phyloP scores from a whole-genome alignment of 176 grass and related monocot species.

The Leersia perrieri region DNA sequence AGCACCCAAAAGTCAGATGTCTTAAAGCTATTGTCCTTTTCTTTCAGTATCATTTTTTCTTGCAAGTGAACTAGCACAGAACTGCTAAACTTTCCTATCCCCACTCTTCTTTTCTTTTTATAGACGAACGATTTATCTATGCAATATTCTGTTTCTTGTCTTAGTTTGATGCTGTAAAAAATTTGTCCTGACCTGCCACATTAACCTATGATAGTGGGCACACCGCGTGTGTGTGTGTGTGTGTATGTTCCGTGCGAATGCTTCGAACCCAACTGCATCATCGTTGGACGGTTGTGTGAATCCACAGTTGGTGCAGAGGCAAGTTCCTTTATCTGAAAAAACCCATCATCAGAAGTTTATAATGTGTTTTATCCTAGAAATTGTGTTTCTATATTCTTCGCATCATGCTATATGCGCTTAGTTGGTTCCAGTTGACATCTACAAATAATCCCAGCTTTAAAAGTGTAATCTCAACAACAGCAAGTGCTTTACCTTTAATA shows the following conservation, averaged over 20 bases:
- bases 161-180: background rate
- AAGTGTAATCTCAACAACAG: background rate
- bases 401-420: constrained; percentile 13
- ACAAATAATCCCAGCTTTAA: background rate
- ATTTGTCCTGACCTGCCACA: background rate
- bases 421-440: constrained; percentile 14
- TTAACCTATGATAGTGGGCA: constrained; percentile 1
- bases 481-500: background rate
- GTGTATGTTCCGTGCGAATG: background rate
- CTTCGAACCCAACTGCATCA: background rate
- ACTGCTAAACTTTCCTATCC: background rate
- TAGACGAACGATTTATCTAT: background rate
- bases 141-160: background rate
- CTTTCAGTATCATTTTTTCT: background rate
- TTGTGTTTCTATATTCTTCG: background rate
- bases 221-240: background rate
- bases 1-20: background rate
- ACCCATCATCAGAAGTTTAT: background rate
- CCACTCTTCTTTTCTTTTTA: background rate
- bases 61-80: background rate
- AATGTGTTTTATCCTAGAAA: background rate
- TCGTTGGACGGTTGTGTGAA: background rate
- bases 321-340: background rate
- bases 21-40: background rate
- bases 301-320: background rate